Percentiles rank a stretch among this genome's conserved stretches.
phyloP scores from a whole-genome alignment of 805 yeast species.

The Zygosaccharomyces pseudorouxii region DNA sequence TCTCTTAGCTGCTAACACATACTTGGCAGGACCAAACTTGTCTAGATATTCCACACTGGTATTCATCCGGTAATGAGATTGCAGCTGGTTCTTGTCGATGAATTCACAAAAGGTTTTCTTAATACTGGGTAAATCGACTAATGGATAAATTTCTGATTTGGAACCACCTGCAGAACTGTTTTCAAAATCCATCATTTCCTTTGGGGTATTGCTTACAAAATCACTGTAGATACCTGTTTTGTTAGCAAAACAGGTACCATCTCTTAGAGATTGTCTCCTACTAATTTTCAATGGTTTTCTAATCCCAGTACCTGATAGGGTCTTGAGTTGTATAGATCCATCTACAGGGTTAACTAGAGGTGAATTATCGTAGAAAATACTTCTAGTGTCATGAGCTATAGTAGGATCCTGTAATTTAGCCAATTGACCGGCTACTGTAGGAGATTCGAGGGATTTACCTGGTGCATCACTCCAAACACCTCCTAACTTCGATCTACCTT shows the following conservation, averaged over 20 bases:
- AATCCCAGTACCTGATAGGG: slow-evolving; percentile 15
- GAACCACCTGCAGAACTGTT: slow-evolving; percentile 2
- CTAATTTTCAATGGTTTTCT: slow-evolving; percentile 12
- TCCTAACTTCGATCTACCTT: slow-evolving; percentile 41
- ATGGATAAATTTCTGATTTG: slow-evolving; percentile 13
- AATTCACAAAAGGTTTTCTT: slow-evolving; percentile 7
- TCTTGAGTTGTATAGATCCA: slow-evolving; percentile 9
- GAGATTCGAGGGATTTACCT: slow-evolving; percentile 10
- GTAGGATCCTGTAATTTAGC: slow-evolving; percentile 4
- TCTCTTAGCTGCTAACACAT: slow-evolving; percentile 30
- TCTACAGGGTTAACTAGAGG: slow-evolving; percentile 13
- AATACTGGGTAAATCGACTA: slow-evolving; percentile 12
- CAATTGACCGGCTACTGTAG: slow-evolving; percentile 13
- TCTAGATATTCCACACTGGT: slow-evolving; percentile 20
- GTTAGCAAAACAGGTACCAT: slow-evolving; percentile 13
- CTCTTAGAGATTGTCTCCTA: slow-evolving; percentile 9
- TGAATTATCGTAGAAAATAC: slow-evolving; percentile 16
- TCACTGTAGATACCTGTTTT: slow-evolving; percentile 20
- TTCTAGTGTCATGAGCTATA: slow-evolving; percentile 9
- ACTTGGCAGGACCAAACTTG: slow-evolving; percentile 27
- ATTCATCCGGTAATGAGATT: slow-evolving; percentile 9
- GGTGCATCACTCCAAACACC: slow-evolving; percentile 41
- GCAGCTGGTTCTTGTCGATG: slow-evolving; percentile 7
- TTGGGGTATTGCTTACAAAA: slow-evolving; percentile 18
- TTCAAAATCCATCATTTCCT: slow-evolving; percentile 17